Conservation (phyloP, 2,329 filamentous ascomycete genomes). For the Epichloe hybrida region DNA sequence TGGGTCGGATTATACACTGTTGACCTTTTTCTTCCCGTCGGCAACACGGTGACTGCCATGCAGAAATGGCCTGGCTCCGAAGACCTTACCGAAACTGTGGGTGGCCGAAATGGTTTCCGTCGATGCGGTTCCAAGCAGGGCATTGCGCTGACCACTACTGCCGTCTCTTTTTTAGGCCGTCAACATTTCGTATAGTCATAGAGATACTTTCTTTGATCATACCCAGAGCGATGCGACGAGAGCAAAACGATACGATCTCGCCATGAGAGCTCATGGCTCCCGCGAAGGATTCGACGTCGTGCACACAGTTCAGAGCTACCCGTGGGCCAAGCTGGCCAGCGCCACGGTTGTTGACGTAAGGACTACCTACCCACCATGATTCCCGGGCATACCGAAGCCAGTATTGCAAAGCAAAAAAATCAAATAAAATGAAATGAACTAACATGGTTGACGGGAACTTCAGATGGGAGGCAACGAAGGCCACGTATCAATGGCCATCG, state of each 20-base stretch:
- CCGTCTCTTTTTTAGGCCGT: constrained; percentile 9
- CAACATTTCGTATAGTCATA: constrained; percentile 15
- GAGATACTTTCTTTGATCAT: constrained; percentile 15
- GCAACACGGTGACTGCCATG: constrained; percentile 20
- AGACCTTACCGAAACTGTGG: constrained; percentile 20
- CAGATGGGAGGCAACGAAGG: constrained; percentile 16
- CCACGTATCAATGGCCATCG: constrained; percentile 12
- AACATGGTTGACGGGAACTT: too few relatives aligned
- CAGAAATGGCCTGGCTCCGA: constrained; percentile 22
- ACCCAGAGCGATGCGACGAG: constrained; percentile 14
- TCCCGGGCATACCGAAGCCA: neutral
- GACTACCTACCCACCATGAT: too few relatives aligned
- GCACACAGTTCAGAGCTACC: constrained; percentile 11
- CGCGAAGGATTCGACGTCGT: constrained; percentile 12
- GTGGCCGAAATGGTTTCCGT: neutral
- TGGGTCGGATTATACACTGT: constrained; percentile 19
- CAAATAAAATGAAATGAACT: neutral
- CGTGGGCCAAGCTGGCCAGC: constrained; percentile 12
- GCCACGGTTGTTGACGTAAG: constrained; percentile 16
- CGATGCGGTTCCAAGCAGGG: too few relatives aligned
- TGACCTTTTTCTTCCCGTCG: constrained; percentile 18
- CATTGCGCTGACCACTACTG: too few relatives aligned
- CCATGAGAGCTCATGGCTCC: constrained; percentile 17
- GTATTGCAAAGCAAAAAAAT: neutral
- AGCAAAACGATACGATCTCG: constrained; percentile 17